These are phyloP conservation scores for Dactylella cylindrospora DNA, from an alignment of 2,329 filamentous ascomycete genomes.

Conservation along the genomic window DNA sequence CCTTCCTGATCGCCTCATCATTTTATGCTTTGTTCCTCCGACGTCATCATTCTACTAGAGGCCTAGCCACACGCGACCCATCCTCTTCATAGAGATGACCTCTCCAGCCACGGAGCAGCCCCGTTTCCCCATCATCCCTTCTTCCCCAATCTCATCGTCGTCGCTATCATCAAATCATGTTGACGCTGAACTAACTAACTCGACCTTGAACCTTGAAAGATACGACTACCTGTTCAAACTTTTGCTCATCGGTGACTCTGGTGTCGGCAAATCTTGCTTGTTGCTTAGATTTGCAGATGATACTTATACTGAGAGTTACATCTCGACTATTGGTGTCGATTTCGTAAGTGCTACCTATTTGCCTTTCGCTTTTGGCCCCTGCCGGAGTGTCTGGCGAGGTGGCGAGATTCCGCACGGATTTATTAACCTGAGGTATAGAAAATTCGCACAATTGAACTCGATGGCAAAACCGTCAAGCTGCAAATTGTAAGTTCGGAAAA, in stretches of 20 bases:
- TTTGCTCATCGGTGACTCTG: slow-evolving; percentile 99
- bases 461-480: slow-evolving; percentile 99
- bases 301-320: slow-evolving; percentile 99
- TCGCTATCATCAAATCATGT: slow-evolving; percentile 1
- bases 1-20: slow-evolving; percentile 7
- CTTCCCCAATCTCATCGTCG: slow-evolving; percentile 13
- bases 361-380: not conserved
- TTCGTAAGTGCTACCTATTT: slow-evolving; percentile 68
- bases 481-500: slow-evolving; percentile 94
- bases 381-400: slow-evolving; percentile 2
- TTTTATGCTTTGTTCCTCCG: slow-evolving; percentile 1
- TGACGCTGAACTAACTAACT: slow-evolving; percentile 22
- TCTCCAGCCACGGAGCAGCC: slow-evolving; percentile 22
- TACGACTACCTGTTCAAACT: slow-evolving; percentile 99
- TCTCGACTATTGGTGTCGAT: slow-evolving; percentile 98
- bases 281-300: slow-evolving; percentile 97
- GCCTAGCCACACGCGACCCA: slow-evolving; percentile 20
- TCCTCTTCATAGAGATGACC: slow-evolving; percentile 12
- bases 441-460: slow-evolving; percentile 99
- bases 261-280: slow-evolving; percentile 99
- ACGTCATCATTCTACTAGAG: slow-evolving; percentile 3
- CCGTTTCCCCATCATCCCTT: slow-evolving; percentile 30
- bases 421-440: slow-evolving; percentile 62
- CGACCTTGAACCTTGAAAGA: slow-evolving; percentile 59
- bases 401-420: not conserved